These are phyloP conservation scores for Musa acuminata DNA, from an alignment of 176 grass and related monocot species.

Conservation along the genomic window DNA sequence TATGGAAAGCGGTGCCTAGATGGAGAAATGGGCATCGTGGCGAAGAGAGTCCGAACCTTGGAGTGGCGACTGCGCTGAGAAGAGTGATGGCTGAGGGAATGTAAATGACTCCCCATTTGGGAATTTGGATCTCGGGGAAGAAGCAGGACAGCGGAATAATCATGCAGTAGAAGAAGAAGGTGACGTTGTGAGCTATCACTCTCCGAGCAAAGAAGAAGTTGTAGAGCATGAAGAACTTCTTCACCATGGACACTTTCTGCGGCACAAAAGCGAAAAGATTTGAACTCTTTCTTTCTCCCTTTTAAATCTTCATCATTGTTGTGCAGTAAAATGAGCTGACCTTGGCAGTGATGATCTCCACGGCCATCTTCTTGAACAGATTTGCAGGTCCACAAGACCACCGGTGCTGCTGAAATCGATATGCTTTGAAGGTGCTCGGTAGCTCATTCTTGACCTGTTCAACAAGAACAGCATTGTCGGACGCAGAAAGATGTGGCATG, in stretches of 20 bases:
- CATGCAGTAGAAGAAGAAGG: slow-evolving; percentile 14
- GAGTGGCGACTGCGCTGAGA: slow-evolving; percentile 15
- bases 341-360: slow-evolving; percentile 42
- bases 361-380: slow-evolving; percentile 64
- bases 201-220: slow-evolving; percentile 14
- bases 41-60: background rate
- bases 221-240: slow-evolving; percentile 11
- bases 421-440: slow-evolving; percentile 59
- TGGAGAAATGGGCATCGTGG: background rate
- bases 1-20: background rate
- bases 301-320: background rate
- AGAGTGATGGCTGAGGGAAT: slow-evolving; percentile 1
- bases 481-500: too few relatives aligned
- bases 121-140: slow-evolving; percentile 10
- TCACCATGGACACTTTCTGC: slow-evolving; percentile 4
- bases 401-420: slow-evolving; percentile 75
- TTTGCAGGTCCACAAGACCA: slow-evolving; percentile 83
- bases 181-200: background rate
- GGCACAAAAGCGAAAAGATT: background rate
- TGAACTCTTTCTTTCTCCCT: too few relatives aligned
- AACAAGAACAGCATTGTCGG: too few relatives aligned
- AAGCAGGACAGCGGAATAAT: background rate
- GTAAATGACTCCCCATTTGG: slow-evolving; percentile 8
- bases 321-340: slow-evolving; percentile 10
- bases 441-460: slow-evolving; percentile 63